phyloP scores from a whole-genome alignment of 2,329 filamentous ascomycete species.

The Phialemoniopsis sp. region DNA sequence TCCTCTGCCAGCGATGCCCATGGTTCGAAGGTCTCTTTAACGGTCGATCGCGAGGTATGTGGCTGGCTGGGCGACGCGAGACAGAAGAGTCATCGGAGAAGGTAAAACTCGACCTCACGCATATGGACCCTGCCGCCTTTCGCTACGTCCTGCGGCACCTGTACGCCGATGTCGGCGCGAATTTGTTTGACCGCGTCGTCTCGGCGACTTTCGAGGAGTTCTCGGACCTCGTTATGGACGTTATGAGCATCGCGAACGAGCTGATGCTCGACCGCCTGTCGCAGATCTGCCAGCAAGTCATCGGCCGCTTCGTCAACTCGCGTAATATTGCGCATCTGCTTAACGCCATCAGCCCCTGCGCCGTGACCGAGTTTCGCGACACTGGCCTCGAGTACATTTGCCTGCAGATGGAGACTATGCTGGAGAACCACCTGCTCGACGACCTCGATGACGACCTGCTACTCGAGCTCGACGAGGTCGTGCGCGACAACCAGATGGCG shows the following conservation, averaged over 20 bases:
- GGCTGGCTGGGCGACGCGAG: conserved; percentile 70
- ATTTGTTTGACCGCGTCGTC: conserved; percentile 76
- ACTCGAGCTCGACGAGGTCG: conserved; percentile 72
- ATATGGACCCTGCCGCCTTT: conserved; percentile 72
- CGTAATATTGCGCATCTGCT: conserved; percentile 83
- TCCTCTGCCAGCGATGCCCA: conserved; percentile 80
- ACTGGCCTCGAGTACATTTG: conserved; percentile 88
- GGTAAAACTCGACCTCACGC: conserved; percentile 75
- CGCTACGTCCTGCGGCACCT: conserved; percentile 74
- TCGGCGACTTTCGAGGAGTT: conserved; percentile 74
- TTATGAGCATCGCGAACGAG: conserved; percentile 87
- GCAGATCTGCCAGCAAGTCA: conserved; percentile 80
- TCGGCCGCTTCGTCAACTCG: conserved; percentile 79
- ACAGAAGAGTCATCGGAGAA: conserved; percentile 25
- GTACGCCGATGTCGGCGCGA: conserved; percentile 76
- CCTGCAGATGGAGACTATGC: conserved; percentile 83
- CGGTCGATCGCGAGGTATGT: conserved; percentile 80
- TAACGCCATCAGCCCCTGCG: conserved; percentile 81
- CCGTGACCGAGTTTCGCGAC: conserved; percentile 81
- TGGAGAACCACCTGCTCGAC: conserved; percentile 85
- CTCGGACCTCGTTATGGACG: conserved; percentile 83
- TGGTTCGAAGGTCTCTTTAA: conserved; percentile 91
- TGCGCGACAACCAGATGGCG: conserved; percentile 77
- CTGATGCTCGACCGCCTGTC: conserved; percentile 90
- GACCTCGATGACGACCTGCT: conserved; percentile 83